A percentile compares a stretch with the other conserved stretches of the same genome.
Conservation (phyloP, 2,329 filamentous ascomycete species). For the Phoma herbarum region DNA sequence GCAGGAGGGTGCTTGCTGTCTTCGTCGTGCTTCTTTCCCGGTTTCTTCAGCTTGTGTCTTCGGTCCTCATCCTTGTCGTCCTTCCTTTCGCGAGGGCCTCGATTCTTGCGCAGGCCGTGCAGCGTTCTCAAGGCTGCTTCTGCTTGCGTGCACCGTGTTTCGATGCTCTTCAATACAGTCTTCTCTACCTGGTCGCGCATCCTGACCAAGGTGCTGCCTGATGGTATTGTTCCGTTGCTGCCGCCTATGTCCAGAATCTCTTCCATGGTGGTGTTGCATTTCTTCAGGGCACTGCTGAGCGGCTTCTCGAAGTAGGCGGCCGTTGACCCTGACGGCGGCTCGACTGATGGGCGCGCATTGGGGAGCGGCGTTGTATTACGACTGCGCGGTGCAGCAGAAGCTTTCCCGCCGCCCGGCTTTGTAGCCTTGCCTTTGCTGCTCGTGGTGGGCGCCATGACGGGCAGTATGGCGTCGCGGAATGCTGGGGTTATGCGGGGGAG, state of each 20-base stretch:
- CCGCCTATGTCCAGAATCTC: constrained; percentile 72
- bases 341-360: constrained; percentile 58
- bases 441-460: constrained; percentile 46
- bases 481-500: constrained; percentile 13
- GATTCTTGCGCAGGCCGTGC: constrained; percentile 70
- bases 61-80: constrained; percentile 61
- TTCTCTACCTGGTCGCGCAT: constrained; percentile 73
- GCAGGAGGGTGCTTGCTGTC: constrained; percentile 68
- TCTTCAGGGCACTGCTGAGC: constrained; percentile 63
- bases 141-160: constrained; percentile 68
- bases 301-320: constrained; percentile 72
- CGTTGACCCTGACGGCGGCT: constrained; percentile 38
- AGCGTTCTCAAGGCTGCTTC: constrained; percentile 78
- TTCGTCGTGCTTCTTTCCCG: constrained; percentile 81
- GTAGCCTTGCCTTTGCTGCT: constrained; percentile 61
- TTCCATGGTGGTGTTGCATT: constrained; percentile 69
- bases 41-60: constrained; percentile 59
- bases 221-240: constrained; percentile 61
- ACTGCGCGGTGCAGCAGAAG: constrained; percentile 59
- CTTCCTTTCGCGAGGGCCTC: constrained; percentile 61
- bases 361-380: constrained; percentile 80
- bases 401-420: constrained; percentile 50
- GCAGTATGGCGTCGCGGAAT: neutral
- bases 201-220: constrained; percentile 70
- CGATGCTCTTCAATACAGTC: constrained; percentile 54